Evolutionary conservation across 1,139 yeast genomes (phyloP), one percentile per base, ranked within the genome.

Genomic region (Pichia sp.): DNA sequence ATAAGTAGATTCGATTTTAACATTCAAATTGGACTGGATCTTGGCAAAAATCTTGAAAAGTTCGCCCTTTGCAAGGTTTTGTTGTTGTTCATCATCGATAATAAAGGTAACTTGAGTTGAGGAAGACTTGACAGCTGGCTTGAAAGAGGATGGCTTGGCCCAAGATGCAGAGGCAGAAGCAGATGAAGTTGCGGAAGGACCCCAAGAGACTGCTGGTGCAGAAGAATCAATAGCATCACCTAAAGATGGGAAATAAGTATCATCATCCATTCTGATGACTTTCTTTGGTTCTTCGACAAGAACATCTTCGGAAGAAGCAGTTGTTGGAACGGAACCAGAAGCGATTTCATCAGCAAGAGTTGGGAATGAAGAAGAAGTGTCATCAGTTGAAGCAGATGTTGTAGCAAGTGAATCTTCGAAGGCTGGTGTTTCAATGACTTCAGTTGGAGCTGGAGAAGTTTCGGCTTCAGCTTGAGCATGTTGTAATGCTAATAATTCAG

Each of bases 1-100:
- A 48, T 90, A 75, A 46, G 96, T 88, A 52, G 96, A 86, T 65
- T 91, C 96, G 54, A 91, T 80, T 52, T 80, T 77, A 46, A 91
- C 88, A 45, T 75, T 71, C 52, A 85, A 77, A 37, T 72, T 72
- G 52, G 80, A 70, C 65, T 83, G 83, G 58, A 87, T 79, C 42
- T 77, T 69, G 43, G 80, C 73, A 55, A 89, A 72, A 53, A 85
- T 76, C 62, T 81, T 79, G 61, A 81, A 68, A 67, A 84, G 77
- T 58, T 85, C 93, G 21, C 80, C 74, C 59, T 81, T 81, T 33
- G 84, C 67, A 43, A 83, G 76, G 47, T 79, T 75, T 62, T 81
- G 68, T 61, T 84, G 90, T 57, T 83, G 85, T 48, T 79, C 81
- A 54, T 77, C 76, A 59, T 80, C 85, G 58, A 85, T 75, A 38